Evolutionary conservation across 352 stramenopile genomes (phyloP), one percentile per base, ranked within the genome.

Genomic region (Pythium dissimile): DNA sequence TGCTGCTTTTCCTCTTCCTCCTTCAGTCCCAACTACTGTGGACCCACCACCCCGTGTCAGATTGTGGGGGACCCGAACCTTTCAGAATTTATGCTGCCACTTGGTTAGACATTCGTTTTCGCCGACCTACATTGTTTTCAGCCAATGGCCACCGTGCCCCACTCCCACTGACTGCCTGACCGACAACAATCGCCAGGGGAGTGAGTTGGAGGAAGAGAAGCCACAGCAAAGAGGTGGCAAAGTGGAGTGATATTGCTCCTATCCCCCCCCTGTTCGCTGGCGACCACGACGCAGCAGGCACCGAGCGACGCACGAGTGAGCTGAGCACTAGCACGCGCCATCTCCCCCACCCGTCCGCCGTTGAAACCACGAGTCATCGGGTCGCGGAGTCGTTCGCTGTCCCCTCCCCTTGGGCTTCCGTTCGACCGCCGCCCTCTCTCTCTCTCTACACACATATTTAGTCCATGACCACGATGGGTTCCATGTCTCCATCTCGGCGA

Each of bases 401-500:
- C n/a, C n/a, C n/a, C n/a, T n/a, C n/a, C n/a, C n/a, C n/a, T n/a
- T n/a, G n/a, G n/a, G n/a, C n/a, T n/a, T n/a, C n/a, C n/a, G n/a
- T n/a, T n/a, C n/a, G n/a, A n/a, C n/a, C n/a, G n/a, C n/a, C n/a
- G n/a, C n/a, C n/a, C n/a, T n/a, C n/a, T n/a, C n/a, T n/a, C n/a
- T n/a, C n/a, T n/a, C n/a, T n/a, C n/a, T n/a, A n/a, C n/a, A n/a
- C n/a, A 23, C 28, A 27, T 45, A 47, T 55, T 58, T 56, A 53
- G 49, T 62, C 60, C 60, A 68, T 68, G 61, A 59, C 48, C 49
- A 69, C 54, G 30, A 69, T 69, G 62, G 62, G 62, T 45, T 61
- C 62, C 35, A 55, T 60, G 38, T 64, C 62, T 27, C 48, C 47
- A 10, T 69, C 62, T 21, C 32, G 49, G 28, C 42, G 62, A 46